phyloP scores from a whole-genome alignment of 768 basidiomycete genomes.

The Hypsizygus marmoreus region DNA sequence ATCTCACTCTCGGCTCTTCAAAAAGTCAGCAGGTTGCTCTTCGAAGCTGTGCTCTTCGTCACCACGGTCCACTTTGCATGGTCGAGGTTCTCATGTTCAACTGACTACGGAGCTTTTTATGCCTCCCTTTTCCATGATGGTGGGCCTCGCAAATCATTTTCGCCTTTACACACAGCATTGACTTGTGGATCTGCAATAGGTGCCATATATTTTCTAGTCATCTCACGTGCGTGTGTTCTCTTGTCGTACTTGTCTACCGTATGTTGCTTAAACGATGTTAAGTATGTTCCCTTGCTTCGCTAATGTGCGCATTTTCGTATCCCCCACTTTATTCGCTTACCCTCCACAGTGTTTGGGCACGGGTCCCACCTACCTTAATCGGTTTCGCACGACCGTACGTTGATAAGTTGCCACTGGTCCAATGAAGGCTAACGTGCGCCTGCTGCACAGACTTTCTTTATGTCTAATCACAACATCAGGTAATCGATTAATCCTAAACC shows the following conservation, averaged over 20 bases:
- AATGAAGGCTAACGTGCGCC: neutral
- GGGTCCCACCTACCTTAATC: constrained; percentile 1
- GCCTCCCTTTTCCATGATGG: constrained; percentile 12
- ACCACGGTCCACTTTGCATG: constrained; percentile 4
- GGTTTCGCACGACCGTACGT: constrained; percentile 13
- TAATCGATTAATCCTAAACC: constrained; percentile 10
- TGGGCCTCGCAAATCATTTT: too few species aligned
- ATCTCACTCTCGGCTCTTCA: neutral
- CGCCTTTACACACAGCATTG: neutral
- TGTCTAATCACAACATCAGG: constrained; percentile 10
- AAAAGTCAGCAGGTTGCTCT: constrained; percentile 2
- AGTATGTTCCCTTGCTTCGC: constrained; percentile 9
- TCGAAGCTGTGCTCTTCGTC: constrained; percentile 8
- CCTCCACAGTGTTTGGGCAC: constrained; percentile 8
- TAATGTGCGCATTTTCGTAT: constrained; percentile 2
- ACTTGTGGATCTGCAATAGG: neutral
- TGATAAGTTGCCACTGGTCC: neutral
- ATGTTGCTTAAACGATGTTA: neutral
- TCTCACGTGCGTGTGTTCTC: constrained; percentile 4
- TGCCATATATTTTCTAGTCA: constrained; percentile 10
- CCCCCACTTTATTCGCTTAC: neutral
- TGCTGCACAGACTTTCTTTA: constrained; percentile 7
- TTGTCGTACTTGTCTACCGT: neutral
- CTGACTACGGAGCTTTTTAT: constrained; percentile 5
- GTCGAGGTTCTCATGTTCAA: neutral